These are phyloP conservation scores for Lentinula novae-zelandiae DNA, from an alignment of 1,284 basidiomycete genomes.

Conservation along the genomic window DNA sequence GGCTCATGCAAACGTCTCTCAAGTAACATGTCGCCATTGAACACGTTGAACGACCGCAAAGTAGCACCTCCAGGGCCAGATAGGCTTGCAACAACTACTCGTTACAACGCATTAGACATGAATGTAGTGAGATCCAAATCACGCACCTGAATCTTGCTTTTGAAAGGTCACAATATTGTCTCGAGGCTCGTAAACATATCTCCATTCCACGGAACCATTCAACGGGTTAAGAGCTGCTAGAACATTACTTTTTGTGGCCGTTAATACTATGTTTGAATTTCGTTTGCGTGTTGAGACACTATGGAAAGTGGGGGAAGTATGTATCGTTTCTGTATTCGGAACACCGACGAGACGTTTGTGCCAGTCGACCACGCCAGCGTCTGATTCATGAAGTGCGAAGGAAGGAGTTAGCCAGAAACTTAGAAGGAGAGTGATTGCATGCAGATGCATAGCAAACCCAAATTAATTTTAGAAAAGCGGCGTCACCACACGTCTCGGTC, in stretches of 20 bases:
- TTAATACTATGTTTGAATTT: constrained; percentile 54
- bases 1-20: constrained; percentile 61
- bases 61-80: constrained; percentile 75
- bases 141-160: constrained; percentile 56
- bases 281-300: constrained; percentile 23
- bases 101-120: background rate
- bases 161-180: constrained; percentile 75
- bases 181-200: constrained; percentile 64
- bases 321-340: constrained; percentile 46
- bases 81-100: constrained; percentile 64
- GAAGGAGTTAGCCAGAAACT: background rate
- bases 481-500: background rate
- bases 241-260: constrained; percentile 75
- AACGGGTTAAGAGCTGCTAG: constrained; percentile 72
- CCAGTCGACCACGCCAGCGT: constrained; percentile 87
- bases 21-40: constrained; percentile 65
- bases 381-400: constrained; percentile 60
- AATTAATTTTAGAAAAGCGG: background rate
- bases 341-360: constrained; percentile 73
- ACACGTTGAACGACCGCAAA: constrained; percentile 66
- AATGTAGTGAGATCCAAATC: background rate
- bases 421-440: background rate
- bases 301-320: constrained; percentile 58
- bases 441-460: constrained; percentile 1
- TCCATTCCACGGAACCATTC: constrained; percentile 79